These are phyloP conservation scores for Dictyostelium gargantuum DNA, from an alignment of 208 protist species.

Conservation along the genomic window DNA sequence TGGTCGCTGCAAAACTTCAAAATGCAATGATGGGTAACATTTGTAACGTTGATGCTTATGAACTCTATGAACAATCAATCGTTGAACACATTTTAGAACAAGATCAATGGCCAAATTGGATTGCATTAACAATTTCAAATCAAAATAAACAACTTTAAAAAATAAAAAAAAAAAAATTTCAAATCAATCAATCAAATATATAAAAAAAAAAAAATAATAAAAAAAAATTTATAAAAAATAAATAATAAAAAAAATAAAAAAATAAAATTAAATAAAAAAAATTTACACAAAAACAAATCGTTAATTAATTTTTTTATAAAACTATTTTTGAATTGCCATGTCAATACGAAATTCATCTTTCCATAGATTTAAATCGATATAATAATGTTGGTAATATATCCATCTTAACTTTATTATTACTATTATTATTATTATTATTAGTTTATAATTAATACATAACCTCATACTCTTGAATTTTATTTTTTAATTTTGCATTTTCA, in stretches of 20 bases:
- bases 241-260: neutral
- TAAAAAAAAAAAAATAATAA: neutral
- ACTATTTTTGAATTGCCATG: too few relatives aligned
- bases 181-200: neutral
- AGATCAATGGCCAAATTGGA: constrained; percentile 44
- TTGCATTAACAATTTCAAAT: neutral
- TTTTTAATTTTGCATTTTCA: neutral
- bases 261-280: neutral
- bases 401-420: too few relatives aligned
- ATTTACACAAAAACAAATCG: too few relatives aligned
- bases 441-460: neutral
- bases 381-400: too few relatives aligned
- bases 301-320: too few relatives aligned
- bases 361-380: too few relatives aligned
- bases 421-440: neutral
- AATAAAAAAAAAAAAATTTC: neutral
- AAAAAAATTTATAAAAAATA: neutral
- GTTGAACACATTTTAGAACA: constrained; percentile 18
- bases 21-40: constrained; percentile 39
- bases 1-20: constrained; percentile 45
- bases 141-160: neutral
- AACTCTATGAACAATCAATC: constrained; percentile 36
- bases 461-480: neutral
- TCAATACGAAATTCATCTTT: too few relatives aligned
- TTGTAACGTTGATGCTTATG: constrained; percentile 67